phyloP scores from a whole-genome alignment of 2,329 filamentous ascomycete species.

The Aspergillus thermomutatus region DNA sequence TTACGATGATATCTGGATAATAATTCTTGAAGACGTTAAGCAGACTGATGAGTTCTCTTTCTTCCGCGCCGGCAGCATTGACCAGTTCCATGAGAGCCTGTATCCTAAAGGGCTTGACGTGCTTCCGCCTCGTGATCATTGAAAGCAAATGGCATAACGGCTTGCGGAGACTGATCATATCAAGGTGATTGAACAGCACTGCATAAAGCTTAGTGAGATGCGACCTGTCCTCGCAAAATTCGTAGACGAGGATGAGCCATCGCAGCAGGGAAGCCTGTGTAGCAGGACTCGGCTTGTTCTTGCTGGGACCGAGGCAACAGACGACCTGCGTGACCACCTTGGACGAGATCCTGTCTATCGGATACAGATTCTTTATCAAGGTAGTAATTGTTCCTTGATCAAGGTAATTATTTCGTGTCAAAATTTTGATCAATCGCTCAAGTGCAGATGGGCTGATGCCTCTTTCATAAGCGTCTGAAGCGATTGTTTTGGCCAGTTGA shows the following conservation, averaged over 20 bases:
- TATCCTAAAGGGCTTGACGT: constrained; percentile 80
- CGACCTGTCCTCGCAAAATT: constrained; percentile 62
- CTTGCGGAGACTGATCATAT: constrained; percentile 72
- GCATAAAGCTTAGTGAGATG: constrained; percentile 68
- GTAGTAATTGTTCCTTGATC: constrained; percentile 71
- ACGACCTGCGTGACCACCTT: constrained; percentile 64
- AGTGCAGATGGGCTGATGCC: constrained; percentile 64
- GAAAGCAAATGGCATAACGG: constrained; percentile 73
- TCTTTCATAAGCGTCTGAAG: constrained; percentile 61
- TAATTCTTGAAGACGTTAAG: constrained; percentile 86
- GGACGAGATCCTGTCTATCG: constrained; percentile 60
- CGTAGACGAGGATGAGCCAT: constrained; percentile 76
- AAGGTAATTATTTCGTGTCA: constrained; percentile 64
- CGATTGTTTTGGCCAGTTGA: constrained; percentile 60
- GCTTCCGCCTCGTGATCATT: constrained; percentile 72
- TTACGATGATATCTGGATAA: constrained; percentile 83
- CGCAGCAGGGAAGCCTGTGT: constrained; percentile 69
- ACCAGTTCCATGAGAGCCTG: constrained; percentile 62
- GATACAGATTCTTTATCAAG: constrained; percentile 73
- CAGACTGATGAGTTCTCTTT: constrained; percentile 70
- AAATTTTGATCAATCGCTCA: constrained; percentile 61
- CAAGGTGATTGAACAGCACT: constrained; percentile 75
- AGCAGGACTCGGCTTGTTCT: constrained; percentile 67
- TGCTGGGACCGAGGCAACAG: constrained; percentile 72
- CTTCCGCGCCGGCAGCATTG: constrained; percentile 57